Conservation (phyloP, 495 filamentous ascomycete genomes). For the Halenospora varia region DNA sequence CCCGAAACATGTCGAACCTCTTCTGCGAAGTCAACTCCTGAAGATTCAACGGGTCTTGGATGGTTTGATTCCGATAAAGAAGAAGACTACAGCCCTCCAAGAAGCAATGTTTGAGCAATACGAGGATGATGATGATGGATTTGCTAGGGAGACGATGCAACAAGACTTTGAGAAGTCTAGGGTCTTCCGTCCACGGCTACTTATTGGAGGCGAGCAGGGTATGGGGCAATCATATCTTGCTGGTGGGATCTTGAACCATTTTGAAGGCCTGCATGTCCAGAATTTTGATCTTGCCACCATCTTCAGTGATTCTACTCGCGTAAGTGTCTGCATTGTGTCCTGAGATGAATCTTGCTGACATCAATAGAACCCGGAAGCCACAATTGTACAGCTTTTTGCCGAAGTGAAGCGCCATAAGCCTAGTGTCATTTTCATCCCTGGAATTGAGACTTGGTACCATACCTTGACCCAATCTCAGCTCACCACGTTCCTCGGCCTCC, state of each 20-base stretch:
- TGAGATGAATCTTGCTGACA: constrained; percentile 16
- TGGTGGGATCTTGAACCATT: constrained; percentile 78
- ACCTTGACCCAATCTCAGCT: constrained; percentile 64
- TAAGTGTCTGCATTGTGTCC: no score
- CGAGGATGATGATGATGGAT: constrained; percentile 67
- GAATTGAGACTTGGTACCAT: constrained; percentile 80
- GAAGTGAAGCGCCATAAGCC: constrained; percentile 94
- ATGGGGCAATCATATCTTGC: constrained; percentile 96
- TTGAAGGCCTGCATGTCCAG: constrained; percentile 92
- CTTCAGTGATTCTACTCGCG: constrained; percentile 58
- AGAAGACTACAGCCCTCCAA: constrained; percentile 81
- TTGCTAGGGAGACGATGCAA: constrained; percentile 78
- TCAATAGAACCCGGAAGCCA: constrained; percentile 68
- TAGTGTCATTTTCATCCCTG: constrained; percentile 91
- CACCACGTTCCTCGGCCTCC: constrained; percentile 72
- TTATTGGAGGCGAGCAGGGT: constrained; percentile 71
- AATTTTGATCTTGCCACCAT: constrained; percentile 86
- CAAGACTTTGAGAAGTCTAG: constrained; percentile 87
- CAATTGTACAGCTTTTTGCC: constrained; percentile 81
- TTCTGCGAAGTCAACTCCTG: constrained; percentile 68
- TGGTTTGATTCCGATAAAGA: constrained; percentile 75
- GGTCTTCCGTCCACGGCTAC: constrained; percentile 81
- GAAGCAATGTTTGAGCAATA: constrained; percentile 93
- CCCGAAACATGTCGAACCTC: constrained; percentile 71
- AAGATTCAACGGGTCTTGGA: constrained; percentile 64